Percentiles rank a stretch among this genome's conserved stretches.
Conservation (phyloP, 75 land plant genomes). For the Larix kaempferi region DNA sequence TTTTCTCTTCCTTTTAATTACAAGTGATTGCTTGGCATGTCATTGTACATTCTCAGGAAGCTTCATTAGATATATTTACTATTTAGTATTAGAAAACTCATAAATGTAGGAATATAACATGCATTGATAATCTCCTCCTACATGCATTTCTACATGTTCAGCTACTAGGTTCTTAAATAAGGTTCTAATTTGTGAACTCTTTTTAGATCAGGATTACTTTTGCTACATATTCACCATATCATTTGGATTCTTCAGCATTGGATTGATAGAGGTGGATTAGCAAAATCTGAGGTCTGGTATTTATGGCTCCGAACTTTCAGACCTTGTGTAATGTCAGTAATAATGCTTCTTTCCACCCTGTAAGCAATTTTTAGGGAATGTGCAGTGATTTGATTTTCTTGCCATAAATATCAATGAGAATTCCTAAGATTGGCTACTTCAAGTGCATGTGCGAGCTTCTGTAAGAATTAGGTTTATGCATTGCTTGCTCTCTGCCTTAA, state of each 20-base stretch:
- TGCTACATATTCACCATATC: not conserved
- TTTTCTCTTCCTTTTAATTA: not conserved
- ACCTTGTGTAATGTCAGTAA: not conserved
- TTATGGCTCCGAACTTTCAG: constrained; percentile 7
- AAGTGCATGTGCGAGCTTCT: constrained; percentile 3
- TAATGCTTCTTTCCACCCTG: not conserved
- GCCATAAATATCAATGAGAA: constrained; percentile 3
- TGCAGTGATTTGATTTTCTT: not conserved
- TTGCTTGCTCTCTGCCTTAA: constrained; percentile 1
- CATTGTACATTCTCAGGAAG: no score
- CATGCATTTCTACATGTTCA: not conserved
- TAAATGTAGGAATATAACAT: not conserved
- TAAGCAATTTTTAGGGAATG: not conserved
- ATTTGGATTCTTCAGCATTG: not conserved
- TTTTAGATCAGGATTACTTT: constrained; percentile 1
- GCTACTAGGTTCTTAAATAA: not conserved
- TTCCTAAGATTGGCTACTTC: not conserved
- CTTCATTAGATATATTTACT: no score
- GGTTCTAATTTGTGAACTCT: constrained; percentile 2
- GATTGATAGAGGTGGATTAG: not conserved
- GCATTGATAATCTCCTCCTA: not conserved
- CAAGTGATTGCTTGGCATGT: not conserved
- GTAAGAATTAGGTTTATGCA: not conserved
- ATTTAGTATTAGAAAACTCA: no score
- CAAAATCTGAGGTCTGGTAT: constrained; percentile 2